A percentile compares a stretch with the other conserved stretches of the same genome.
phyloP scores from a whole-genome alignment of 2,329 filamentous ascomycete genomes.

The Boeremia exigua region DNA sequence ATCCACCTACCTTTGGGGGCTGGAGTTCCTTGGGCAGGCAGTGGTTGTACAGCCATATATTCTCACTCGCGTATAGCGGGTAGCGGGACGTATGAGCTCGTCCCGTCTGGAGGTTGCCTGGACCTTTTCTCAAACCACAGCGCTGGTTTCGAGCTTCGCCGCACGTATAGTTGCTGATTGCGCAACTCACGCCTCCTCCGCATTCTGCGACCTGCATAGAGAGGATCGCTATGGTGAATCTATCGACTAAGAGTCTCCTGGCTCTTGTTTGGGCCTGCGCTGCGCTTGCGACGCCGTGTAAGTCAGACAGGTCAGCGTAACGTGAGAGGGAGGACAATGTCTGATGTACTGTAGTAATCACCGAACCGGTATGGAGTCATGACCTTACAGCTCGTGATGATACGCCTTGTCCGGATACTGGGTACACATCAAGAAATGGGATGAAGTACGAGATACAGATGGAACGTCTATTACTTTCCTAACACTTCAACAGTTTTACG shows the following conservation, averaged over 20 bases:
- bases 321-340: not conserved
- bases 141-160: not conserved
- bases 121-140: not conserved
- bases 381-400: conserved; percentile 24
- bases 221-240: not conserved
- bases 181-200: not conserved
- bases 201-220: not conserved
- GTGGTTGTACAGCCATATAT: not conserved
- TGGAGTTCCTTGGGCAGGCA: not conserved
- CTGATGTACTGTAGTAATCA: conserved; percentile 26
- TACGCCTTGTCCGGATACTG: conserved; percentile 22
- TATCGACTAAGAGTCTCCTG: conserved; percentile 19
- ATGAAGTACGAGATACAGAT: conserved; percentile 16
- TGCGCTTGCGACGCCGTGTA: conserved; percentile 33
- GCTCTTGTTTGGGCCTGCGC: conserved; percentile 29
- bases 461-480: not conserved
- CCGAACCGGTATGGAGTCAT: conserved; percentile 19
- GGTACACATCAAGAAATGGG: conserved; percentile 37
- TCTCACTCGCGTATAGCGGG: not conserved
- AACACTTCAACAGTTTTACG: conserved; percentile 25
- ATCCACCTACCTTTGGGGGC: not conserved
- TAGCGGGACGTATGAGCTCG: conserved; percentile 5
- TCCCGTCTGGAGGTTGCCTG: not conserved
- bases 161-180: not conserved
- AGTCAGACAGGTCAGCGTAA: conserved; percentile 10